A percentile compares a stretch with the other conserved stretches of the same genome.
phyloP scores from a whole-genome alignment of 805 yeast genomes.

The Ogataea glucozyma region DNA sequence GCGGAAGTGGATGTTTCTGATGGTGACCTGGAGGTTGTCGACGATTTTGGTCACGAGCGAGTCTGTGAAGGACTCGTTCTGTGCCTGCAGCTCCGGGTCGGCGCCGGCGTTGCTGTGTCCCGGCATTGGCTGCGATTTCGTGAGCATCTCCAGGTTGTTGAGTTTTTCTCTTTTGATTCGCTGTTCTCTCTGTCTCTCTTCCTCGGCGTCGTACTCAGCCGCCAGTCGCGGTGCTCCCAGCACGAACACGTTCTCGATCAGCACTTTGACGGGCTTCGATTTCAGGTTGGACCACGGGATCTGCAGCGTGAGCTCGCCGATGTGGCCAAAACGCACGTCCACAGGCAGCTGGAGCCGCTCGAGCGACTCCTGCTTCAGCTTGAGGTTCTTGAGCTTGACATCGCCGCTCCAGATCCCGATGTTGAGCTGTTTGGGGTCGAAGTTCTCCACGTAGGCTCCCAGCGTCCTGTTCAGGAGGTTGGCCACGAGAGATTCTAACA shows the following conservation, averaged over 20 bases:
- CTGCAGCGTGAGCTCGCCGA: constrained; percentile 85
- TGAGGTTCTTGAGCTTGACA: constrained; percentile 77
- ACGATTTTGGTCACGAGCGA: constrained; percentile 84
- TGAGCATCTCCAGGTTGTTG: constrained; percentile 64
- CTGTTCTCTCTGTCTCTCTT: constrained; percentile 59
- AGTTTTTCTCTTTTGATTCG: constrained; percentile 67
- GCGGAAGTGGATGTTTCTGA: constrained; percentile 86
- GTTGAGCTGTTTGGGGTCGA: constrained; percentile 91
- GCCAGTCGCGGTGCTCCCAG: constrained; percentile 74
- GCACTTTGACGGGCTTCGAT: constrained; percentile 85
- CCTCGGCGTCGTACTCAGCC: constrained; percentile 54
- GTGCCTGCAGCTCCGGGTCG: constrained; percentile 46
- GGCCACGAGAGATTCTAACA: constrained; percentile 47
- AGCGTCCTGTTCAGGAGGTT: constrained; percentile 59
- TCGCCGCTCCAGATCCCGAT: constrained; percentile 99
- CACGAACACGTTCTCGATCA: constrained; percentile 82
- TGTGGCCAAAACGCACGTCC: constrained; percentile 83
- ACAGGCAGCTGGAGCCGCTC: constrained; percentile 85
- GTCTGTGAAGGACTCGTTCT: constrained; percentile 83
- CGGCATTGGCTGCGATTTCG: constrained; percentile 43
- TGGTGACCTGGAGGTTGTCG: constrained; percentile 88
- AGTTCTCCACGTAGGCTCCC: constrained; percentile 85
- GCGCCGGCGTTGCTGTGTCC: too few relatives aligned
- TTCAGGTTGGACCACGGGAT: constrained; percentile 97
- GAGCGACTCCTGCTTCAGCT: constrained; percentile 82